A percentile compares a stretch with the other conserved stretches of the same genome.
phyloP scores from a whole-genome alignment of 352 stramenopile genomes.

The Globisporangium lucens region DNA sequence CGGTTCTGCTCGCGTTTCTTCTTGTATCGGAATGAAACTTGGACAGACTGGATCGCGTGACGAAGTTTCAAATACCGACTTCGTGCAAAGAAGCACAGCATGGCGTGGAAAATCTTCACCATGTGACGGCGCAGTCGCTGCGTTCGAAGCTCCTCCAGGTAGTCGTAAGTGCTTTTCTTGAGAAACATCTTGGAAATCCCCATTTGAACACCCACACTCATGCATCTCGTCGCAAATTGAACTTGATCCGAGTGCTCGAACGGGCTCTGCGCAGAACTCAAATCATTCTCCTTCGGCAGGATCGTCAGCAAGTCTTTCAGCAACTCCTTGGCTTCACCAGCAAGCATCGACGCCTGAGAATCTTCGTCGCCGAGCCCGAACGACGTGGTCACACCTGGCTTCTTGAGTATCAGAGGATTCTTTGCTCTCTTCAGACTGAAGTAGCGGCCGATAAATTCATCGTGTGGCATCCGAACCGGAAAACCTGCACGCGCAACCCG shows the following conservation, averaged over 20 bases:
- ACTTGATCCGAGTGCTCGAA: slow-evolving; percentile 69
- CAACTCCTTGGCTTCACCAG: slow-evolving; percentile 62
- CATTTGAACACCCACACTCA: slow-evolving; percentile 85
- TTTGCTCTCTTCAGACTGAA: slow-evolving; percentile 60
- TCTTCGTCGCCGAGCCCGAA: slow-evolving; percentile 46
- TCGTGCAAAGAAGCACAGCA: slow-evolving; percentile 58
- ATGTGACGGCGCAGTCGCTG: slow-evolving; percentile 66
- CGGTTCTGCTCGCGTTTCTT: slow-evolving; percentile 29
- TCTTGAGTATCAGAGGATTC: slow-evolving; percentile 38
- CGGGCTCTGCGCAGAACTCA: slow-evolving; percentile 61
- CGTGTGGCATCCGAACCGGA: slow-evolving; percentile 70
- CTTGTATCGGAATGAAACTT: slow-evolving; percentile 63
- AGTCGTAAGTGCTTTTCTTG: slow-evolving; percentile 87
- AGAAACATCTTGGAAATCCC: slow-evolving; percentile 96
- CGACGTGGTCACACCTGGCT: slow-evolving; percentile 25
- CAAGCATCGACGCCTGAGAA: slow-evolving; percentile 34
- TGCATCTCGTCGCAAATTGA: slow-evolving; percentile 57
- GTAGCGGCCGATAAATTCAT: slow-evolving; percentile 74
- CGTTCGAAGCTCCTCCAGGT: slow-evolving; percentile 87
- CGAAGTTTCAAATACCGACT: slow-evolving; percentile 57
- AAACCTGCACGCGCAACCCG: slow-evolving; percentile 83
- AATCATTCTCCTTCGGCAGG: slow-evolving; percentile 87
- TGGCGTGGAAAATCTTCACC: slow-evolving; percentile 68
- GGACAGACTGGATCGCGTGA: slow-evolving; percentile 46
- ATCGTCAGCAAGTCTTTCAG: slow-evolving; percentile 88